phyloP scores from a whole-genome alignment of 768 basidiomycete species.

The Lepiota venenata region DNA sequence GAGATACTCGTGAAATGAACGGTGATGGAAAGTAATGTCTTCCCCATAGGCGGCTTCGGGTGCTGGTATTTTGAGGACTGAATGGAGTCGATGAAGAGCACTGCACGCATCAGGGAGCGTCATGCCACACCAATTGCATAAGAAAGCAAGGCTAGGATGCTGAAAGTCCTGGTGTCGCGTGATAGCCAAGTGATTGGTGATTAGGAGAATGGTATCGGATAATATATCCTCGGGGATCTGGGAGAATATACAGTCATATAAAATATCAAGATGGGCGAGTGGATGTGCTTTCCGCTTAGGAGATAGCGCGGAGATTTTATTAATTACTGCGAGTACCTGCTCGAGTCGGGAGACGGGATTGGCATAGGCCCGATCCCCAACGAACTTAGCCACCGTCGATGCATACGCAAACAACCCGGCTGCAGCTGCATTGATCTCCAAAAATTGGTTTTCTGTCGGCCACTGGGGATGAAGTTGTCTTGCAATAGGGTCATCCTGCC shows the following conservation, averaged over 20 bases:
- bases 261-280: conserved; percentile 5
- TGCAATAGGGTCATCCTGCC: background rate
- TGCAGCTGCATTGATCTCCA: background rate
- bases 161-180: too few relatives aligned
- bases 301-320: background rate
- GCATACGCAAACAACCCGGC: background rate
- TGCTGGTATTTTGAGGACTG: too few relatives aligned
- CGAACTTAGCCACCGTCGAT: background rate
- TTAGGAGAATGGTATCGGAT: background rate
- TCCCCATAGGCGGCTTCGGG: too few relatives aligned
- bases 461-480: background rate
- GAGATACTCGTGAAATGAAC: too few relatives aligned
- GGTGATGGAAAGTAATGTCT: too few relatives aligned
- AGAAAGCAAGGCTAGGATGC: too few relatives aligned
- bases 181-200: too few relatives aligned
- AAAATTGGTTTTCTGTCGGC: background rate
- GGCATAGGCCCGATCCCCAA: background rate
- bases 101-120: too few relatives aligned
- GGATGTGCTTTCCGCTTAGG: background rate
- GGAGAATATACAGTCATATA: conserved; percentile 7
- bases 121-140: too few relatives aligned
- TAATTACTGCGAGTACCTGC: background rate
- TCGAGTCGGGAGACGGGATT: background rate
- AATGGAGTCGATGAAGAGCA: too few relatives aligned
- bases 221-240: background rate